A percentile compares a stretch with the other conserved stretches of the same genome.
Evolutionary conservation across 805 yeast species (phyloP).

Genomic region (Sugiyamaella valdiviana): DNA sequence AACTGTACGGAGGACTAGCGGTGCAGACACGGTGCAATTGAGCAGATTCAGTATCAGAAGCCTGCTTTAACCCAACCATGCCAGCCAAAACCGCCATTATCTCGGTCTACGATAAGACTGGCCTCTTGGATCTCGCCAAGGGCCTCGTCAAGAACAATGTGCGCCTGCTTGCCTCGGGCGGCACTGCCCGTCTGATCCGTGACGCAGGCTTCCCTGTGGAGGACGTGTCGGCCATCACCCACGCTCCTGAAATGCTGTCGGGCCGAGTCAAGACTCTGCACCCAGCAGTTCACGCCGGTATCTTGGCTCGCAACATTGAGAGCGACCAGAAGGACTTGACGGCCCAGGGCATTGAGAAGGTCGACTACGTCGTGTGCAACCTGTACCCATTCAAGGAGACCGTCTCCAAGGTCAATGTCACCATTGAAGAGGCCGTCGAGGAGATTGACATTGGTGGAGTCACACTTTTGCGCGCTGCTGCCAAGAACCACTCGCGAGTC

Average conservation of each 20-base stretch:
- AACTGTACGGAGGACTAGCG: not conserved
- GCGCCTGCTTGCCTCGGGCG: conserved; percentile 93
- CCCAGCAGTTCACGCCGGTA: conserved; percentile 95
- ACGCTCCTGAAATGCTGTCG: conserved; percentile 98
- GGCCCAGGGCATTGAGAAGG: conserved; percentile 88
- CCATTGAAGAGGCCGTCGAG: conserved; percentile 95
- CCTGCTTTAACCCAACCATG: not conserved
- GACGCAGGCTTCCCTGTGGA: conserved; percentile 98
- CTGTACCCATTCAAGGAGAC: conserved; percentile 98
- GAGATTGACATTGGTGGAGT: conserved; percentile 99
- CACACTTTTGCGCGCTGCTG: conserved; percentile 95
- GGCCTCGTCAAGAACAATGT: conserved; percentile 86
- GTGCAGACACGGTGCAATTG: not conserved
- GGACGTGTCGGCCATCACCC: conserved; percentile 90
- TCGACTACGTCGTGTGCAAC: conserved; percentile 95
- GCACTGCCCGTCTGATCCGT: conserved; percentile 88
- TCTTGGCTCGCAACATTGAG: conserved; percentile 88
- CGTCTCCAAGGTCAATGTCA: conserved; percentile 89
- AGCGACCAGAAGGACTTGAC: conserved; percentile 83
- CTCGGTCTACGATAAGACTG: conserved; percentile 97
- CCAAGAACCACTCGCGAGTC: conserved; percentile 95
- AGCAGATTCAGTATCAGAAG: not conserved
- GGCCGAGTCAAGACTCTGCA: conserved; percentile 98
- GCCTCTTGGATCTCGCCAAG: conserved; percentile 90
- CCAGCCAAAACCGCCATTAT: conserved; percentile 78